Evolutionary conservation across 345 rosid genomes (phyloP).

Genomic region (Citrus medica): DNA sequence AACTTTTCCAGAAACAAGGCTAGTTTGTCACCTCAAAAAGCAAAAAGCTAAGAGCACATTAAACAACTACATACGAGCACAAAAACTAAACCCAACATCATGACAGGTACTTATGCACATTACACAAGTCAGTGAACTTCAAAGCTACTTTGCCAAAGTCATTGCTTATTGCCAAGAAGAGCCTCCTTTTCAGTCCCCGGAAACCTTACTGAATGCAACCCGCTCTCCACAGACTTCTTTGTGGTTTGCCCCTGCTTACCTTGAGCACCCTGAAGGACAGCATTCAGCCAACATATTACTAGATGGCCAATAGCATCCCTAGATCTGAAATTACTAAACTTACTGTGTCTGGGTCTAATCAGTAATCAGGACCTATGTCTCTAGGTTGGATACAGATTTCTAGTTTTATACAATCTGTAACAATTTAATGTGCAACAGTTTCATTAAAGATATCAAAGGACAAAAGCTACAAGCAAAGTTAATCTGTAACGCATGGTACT

Average conservation of each 20-base stretch:
- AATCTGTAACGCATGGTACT: too few relatives aligned
- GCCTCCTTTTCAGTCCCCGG: constrained; percentile 1
- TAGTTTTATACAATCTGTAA: neutral
- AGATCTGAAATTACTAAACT: neutral
- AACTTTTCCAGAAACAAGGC: neutral
- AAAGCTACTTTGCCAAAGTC: neutral
- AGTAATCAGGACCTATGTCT: neutral
- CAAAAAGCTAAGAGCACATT: neutral
- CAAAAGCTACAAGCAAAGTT: too few relatives aligned
- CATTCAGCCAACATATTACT: neutral
- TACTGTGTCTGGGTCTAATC: neutral
- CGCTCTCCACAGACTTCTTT: constrained; percentile 7
- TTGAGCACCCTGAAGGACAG: constrained; percentile 29
- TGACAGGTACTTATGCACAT: neutral
- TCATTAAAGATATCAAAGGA: too few relatives aligned
- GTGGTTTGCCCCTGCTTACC: constrained; percentile 28
- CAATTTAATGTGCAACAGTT: too few relatives aligned
- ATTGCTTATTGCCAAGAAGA: constrained; percentile 1
- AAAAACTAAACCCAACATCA: neutral
- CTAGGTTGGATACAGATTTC: neutral
- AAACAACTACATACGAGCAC: neutral
- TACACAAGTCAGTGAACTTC: neutral
- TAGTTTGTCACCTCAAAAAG: neutral
- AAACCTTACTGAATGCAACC: neutral
- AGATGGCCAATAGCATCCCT: neutral